These are phyloP conservation scores for Fusarium odoratissimum DNA, from an alignment of 2,329 filamentous ascomycete species.

Conservation along the genomic window DNA sequence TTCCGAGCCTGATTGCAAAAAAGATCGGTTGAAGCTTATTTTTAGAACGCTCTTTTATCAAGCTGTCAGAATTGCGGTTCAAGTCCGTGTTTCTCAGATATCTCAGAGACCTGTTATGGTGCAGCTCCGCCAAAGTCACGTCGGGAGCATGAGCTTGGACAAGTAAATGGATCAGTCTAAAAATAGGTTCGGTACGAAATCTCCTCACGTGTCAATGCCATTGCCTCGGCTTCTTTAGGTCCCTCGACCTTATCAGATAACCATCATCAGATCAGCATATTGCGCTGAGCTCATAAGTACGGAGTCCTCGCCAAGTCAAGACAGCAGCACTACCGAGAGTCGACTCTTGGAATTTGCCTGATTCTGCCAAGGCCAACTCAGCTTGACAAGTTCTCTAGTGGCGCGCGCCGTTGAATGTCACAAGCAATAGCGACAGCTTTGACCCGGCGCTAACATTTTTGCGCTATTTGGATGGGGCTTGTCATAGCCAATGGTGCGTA, in stretches of 20 bases:
- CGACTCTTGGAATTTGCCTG: neutral
- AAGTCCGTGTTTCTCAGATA: neutral
- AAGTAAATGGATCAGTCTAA: neutral
- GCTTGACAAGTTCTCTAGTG: neutral
- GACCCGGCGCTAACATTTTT: neutral
- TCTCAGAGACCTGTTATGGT: rapidly evolving
- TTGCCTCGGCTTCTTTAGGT: neutral
- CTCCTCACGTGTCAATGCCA: rapidly evolving
- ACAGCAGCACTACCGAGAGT: neutral
- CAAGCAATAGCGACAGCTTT: neutral
- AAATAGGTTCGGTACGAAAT: rapidly evolving
- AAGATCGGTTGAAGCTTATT: rapidly evolving
- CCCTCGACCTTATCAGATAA: neutral
- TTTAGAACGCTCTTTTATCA: rapidly evolving
- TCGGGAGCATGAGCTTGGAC: rapidly evolving
- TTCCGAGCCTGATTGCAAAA: rapidly evolving
- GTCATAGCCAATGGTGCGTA: neutral
- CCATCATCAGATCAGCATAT: neutral
- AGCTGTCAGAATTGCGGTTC: rapidly evolving
- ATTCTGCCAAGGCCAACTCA: neutral
- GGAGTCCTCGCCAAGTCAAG: neutral
- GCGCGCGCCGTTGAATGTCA: neutral
- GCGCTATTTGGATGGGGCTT: neutral
- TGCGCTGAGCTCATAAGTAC: neutral
- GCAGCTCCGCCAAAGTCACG: rapidly evolving